Percentiles rank a stretch among this genome's conserved stretches.
These are phyloP conservation scores for Pleurotus pulmonarius DNA, from an alignment of 768 basidiomycete species.

Conservation along the genomic window DNA sequence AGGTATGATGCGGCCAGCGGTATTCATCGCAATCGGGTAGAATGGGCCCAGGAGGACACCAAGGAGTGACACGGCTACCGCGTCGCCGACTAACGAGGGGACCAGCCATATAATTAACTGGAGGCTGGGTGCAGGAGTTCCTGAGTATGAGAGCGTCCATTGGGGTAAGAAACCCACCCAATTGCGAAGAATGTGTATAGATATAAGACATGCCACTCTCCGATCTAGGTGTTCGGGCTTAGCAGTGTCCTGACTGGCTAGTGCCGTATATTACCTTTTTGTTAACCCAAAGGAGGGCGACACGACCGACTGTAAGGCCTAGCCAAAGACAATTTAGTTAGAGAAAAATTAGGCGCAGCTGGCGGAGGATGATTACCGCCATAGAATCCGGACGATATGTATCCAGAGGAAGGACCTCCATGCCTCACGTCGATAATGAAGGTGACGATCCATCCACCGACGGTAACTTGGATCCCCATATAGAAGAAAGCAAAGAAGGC, in stretches of 20 bases:
- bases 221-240: conserved; percentile 31
- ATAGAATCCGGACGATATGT: conserved; percentile 56
- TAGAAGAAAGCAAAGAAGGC: conserved; percentile 65
- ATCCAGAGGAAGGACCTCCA: conserved; percentile 46
- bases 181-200: conserved; percentile 51
- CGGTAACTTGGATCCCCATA: conserved; percentile 65
- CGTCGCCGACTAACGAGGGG: conserved; percentile 61
- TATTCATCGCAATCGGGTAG: conserved; percentile 73
- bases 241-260: not conserved
- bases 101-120: conserved; percentile 69
- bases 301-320: conserved; percentile 59
- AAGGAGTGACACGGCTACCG: conserved; percentile 58
- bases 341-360: not conserved
- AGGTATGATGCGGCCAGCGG: conserved; percentile 65
- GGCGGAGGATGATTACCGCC: conserved; percentile 34
- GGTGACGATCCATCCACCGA: conserved; percentile 68
- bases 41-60: conserved; percentile 74
- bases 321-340: not conserved
- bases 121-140: conserved; percentile 32
- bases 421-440: conserved; percentile 41
- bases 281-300: conserved; percentile 54
- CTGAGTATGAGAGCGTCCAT: not conserved
- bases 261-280: conserved; percentile 30
- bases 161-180: conserved; percentile 25
- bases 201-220: conserved; percentile 50